Evolutionary conservation across 208 protist species (phyloP).

Genomic region (Crithidia mellificae): DNA sequence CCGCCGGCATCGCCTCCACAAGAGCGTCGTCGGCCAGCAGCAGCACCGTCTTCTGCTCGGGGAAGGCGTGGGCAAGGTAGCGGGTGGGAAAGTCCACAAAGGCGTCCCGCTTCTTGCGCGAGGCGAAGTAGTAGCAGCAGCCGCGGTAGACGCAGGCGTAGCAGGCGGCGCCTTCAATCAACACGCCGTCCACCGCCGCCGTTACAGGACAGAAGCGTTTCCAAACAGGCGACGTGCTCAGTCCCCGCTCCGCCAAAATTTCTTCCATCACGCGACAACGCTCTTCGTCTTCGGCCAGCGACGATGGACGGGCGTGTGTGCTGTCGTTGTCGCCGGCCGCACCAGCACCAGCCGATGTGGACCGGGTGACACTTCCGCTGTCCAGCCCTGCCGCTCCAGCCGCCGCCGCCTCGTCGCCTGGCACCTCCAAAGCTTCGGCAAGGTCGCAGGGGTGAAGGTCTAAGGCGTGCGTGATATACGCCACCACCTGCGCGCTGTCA

Average conservation of each 20-base stretch:
- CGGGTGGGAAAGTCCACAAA: conserved; percentile 67
- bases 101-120: conserved; percentile 38
- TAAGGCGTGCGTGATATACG: conserved; percentile 57
- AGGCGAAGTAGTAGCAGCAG: conserved; percentile 67
- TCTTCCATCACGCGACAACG: conserved; percentile 36
- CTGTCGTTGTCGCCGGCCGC: not conserved
- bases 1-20: conserved; percentile 13
- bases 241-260: conserved; percentile 33
- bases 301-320: conserved; percentile 7
- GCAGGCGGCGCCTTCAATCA: conserved; percentile 71
- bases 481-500: conserved; percentile 30
- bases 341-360: not conserved
- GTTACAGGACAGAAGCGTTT: conserved; percentile 87
- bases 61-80: conserved; percentile 48
- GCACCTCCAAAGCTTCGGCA: conserved; percentile 8
- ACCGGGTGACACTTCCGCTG: not conserved
- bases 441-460: conserved; percentile 43
- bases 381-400: not conserved
- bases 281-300: conserved; percentile 47
- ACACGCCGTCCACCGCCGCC: conserved; percentile 55
- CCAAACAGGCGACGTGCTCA: conserved; percentile 50
- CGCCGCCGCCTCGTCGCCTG: not conserved
- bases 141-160: conserved; percentile 70
- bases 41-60: conserved; percentile 51
- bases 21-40: conserved; percentile 48